Evolutionary conservation across 2,329 filamentous ascomycete species (phyloP), one percentile per base, ranked within the genome.

Genomic region (Cryphonectria parasitica): DNA sequence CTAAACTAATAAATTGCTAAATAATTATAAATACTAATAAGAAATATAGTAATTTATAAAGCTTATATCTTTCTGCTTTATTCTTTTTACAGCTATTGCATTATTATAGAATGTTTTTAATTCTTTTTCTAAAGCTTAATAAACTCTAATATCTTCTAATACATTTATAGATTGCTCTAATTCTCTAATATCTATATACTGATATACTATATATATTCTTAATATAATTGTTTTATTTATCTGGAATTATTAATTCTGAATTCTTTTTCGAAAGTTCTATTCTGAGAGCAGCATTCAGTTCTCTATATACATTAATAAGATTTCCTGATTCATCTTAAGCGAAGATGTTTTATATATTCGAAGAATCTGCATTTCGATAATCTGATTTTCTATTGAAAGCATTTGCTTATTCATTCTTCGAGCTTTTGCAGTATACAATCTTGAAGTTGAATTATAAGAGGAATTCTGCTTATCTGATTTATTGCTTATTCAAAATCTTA

Each of bases 1-100:
- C 43, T 3, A 74, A 52, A 7, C 39, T 63, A 45, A 31, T 45
- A 2, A 28, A 63, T 63, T 11, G 2, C 19, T 39, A 63, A 39
- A 43, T 43, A 45, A 34, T 72, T 41, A 15, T 36, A 41, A 25
- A 39, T 39, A 39, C 19, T 41, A 63, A 28, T 39, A 63, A 25
- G 25, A 6, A 25, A 11, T 63, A 25, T 28, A 63, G 43, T 25
- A 63, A 17, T 63, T 6, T 36, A 22, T 63, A 63, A 39, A 74
- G 72, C 15, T 63, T 63, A 28, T 63, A 63, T 43, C 13, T 0
- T 43, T 63, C 6, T 41, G 4, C 15, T 25, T 63, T 63, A 43
- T 63, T 63, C n/a, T 63, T n/a, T 5, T 39, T 63, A 43, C 15
- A 36, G 3, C 11, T 39, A 25, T 63, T 41, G 28, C 28, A 63